Base-by-base conservation (phyloP, 202 grass and related monocot genomes). In the Musa balbisiana region DNA sequence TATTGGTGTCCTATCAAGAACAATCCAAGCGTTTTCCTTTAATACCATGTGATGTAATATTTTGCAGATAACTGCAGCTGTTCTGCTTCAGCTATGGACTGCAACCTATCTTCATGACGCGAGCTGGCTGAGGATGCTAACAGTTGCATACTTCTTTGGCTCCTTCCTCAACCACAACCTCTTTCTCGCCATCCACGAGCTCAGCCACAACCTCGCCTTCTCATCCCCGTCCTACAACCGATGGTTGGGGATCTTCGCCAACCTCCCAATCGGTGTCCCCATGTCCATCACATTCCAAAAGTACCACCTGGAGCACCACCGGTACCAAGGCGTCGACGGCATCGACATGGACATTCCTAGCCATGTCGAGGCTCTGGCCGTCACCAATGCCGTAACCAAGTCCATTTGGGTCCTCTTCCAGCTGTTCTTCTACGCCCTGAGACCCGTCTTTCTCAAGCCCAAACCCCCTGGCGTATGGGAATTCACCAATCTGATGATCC, bases 231-330 rank as follows among this genome's bases (percentile, higher is more conserved):
- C 75, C 27, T 83, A 82, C n/a, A 99, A 99, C 16, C 89, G 85
- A 81, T 94, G 91, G 91, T 64, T 99, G 53, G 95, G 95, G 0
- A 95, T 99, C 59, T 99, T 99, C 0, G 95, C 91, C 53, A 99
- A 99, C 75, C 95, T 99, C 27, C 95, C 95, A 6, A 90, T 99
- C 9, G 87, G 95, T 1, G 89, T 99, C 15, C 95, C 95, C 15
- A 92, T 99, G 95, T 99, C 95, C 16, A 72, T 99, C 16, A 99
- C 95, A 3, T 99, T 99, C 80, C 95, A 99, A 55, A 99, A 99
- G 27, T 99, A 94, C 78, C 95, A 99, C 80, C 63, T 99, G 80
- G 95, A 95, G 75, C 95, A 99, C 80, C 91, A 99, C 80, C 85
- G 91, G 0, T 95, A 95, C 77, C 95, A 99, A 82, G 95, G 95